Evolutionary conservation across 2,329 filamentous ascomycete species (phyloP), one percentile per base, ranked within the genome.

Genomic region (Ophioceras dolichostomum): DNA sequence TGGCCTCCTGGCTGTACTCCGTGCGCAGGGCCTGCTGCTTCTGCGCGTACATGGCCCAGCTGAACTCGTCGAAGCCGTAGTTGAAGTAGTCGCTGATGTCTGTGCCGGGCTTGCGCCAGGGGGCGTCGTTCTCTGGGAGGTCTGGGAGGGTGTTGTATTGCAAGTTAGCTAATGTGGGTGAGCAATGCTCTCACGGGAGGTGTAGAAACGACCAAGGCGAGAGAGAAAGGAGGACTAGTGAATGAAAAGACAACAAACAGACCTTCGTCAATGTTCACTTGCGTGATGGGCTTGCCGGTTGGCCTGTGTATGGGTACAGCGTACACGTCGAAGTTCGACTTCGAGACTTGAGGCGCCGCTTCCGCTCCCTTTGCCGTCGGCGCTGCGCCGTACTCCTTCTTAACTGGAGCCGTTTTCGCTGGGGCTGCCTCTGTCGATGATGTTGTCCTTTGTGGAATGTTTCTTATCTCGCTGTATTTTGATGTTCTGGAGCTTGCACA

Each of bases 11-110:
- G 40, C 74, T 75, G 47, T 86, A 85, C 48, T 89, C 84, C 46
- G 76, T 76, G 14, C 83, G 75, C 50, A 95, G 69, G 18, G 67
- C 68, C 46, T 91, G 79, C 57, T 96, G 91, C 53, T 94, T 93
- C 41, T 86, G 68, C 22, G 88, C 87, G 57, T 98, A 98, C 38
- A 88, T 74, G 5, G 88, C 83, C 91, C 91, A 98, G 1, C 88
- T 94, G 59, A 95, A 96, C 59, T 96, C 89, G 61, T 96, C 89
- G 54, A 96, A 96, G 41, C 89, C 89, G 60, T 96, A 96, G 65
- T 96, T 96, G 73, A 96, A 96, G 62, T 94, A 96, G 57, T 98
- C 91, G 41, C 83, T 91, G 38, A 94, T 76, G 52, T 98, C 91
- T 10, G 89, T 88, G 33, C 91, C 91, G 0, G 91, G 91, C 45